Conservation (phyloP, 164 flowering plant genomes). For the Vitis rotundifolia region DNA sequence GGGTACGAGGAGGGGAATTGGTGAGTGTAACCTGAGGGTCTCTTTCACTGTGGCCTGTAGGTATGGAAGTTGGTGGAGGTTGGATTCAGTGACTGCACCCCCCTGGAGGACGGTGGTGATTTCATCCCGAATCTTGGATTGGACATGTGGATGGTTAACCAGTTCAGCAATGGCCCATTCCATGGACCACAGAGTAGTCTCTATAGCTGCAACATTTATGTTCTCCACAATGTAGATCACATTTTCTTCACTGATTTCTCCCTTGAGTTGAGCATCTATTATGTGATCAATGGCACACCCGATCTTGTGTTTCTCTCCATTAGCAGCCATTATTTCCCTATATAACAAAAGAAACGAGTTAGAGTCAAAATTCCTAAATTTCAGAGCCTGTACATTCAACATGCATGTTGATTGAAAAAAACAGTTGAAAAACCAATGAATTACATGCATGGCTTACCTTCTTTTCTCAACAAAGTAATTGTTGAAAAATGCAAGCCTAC, state of each 20-base stretch:
- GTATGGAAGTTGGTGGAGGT: constrained; percentile 49
- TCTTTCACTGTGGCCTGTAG: constrained; percentile 65
- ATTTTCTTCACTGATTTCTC: constrained; percentile 65
- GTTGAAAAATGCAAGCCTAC: constrained; percentile 60
- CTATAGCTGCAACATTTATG: constrained; percentile 79
- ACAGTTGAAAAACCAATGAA: too few species aligned
- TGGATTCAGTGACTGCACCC: constrained; percentile 46
- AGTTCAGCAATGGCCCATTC: constrained; percentile 82
- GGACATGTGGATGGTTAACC: constrained; percentile 60
- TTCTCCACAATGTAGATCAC: constrained; percentile 76
- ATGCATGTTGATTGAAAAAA: too few species aligned
- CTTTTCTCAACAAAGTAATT: constrained; percentile 47
- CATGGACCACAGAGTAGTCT: constrained; percentile 70
- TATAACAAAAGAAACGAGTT: not conserved
- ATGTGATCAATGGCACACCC: constrained; percentile 73
- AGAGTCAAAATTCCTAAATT: too few species aligned
- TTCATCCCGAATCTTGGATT: constrained; percentile 51
- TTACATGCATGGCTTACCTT: constrained; percentile 30
- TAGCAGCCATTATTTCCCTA: constrained; percentile 42
- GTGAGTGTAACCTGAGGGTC: constrained; percentile 53
- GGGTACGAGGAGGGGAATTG: constrained; percentile 67
- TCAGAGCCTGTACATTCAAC: too few species aligned
- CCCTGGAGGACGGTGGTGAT: constrained; percentile 38
- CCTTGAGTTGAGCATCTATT: constrained; percentile 59
- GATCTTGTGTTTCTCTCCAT: constrained; percentile 49